Evolutionary conservation across 1,139 yeast genomes (phyloP).

Genomic region (Saccharomycopsis phalli): DNA sequence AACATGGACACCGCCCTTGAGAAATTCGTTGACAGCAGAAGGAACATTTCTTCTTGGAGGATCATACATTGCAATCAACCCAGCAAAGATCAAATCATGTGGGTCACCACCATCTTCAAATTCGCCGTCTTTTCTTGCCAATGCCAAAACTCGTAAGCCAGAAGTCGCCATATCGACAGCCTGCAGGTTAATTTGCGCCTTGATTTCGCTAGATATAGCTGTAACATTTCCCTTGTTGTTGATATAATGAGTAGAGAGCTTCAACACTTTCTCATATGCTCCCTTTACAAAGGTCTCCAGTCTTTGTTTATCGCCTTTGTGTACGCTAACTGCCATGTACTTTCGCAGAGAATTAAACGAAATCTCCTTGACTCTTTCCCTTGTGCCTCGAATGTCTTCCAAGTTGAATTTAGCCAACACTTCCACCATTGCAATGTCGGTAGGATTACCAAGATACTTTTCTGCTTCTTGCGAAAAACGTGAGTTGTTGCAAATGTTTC

Average conservation of each 20-base stretch:
- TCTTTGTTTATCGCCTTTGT: constrained; percentile 50
- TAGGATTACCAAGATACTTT: constrained; percentile 80
- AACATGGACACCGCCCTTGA: constrained; percentile 90
- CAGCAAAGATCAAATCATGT: constrained; percentile 61
- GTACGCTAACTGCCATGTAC: constrained; percentile 73
- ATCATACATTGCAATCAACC: constrained; percentile 89
- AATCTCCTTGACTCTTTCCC: constrained; percentile 55
- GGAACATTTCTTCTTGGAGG: constrained; percentile 89
- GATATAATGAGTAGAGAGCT: constrained; percentile 50
- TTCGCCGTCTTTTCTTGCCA: constrained; percentile 47
- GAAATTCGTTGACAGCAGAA: constrained; percentile 57
- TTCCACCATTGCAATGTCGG: constrained; percentile 85
- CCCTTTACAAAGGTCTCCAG: constrained; percentile 73
- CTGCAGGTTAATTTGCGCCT: constrained; percentile 39
- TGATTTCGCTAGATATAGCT: constrained; percentile 44
- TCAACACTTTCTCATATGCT: constrained; percentile 71
- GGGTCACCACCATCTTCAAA: constrained; percentile 32
- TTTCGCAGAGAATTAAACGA: constrained; percentile 83
- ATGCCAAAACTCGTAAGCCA: constrained; percentile 80
- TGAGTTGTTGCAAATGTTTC: constrained; percentile 77
- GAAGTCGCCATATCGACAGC: constrained; percentile 65
- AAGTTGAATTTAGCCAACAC: constrained; percentile 61
- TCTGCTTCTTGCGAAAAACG: constrained; percentile 60
- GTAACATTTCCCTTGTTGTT: constrained; percentile 44
- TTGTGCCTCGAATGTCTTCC: constrained; percentile 56